Conservation (phyloP, 805 yeast species). For the Zygosaccharomyces bailii region DNA sequence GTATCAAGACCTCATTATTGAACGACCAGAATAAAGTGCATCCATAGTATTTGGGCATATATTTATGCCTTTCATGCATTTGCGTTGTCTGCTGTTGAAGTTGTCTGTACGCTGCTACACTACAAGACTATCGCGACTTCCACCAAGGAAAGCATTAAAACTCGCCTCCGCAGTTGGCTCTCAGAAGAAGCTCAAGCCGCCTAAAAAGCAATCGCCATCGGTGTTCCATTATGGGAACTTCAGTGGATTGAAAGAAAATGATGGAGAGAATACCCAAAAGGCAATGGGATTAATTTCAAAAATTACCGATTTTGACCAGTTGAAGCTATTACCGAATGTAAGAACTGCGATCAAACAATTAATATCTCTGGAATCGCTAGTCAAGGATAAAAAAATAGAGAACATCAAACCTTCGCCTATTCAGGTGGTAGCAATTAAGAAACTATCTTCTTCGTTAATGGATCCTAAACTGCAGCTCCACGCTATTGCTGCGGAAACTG, state of each 20-base stretch:
- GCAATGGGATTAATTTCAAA: conserved; percentile 45
- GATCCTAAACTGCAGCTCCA: conserved; percentile 51
- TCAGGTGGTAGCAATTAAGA: conserved; percentile 67
- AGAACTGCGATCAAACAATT: conserved; percentile 56
- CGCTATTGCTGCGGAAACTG: conserved; percentile 93
- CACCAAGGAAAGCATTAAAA: conserved; percentile 9
- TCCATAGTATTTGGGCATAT: background rate
- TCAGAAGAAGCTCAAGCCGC: background rate
- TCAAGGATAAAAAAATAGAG: conserved; percentile 22
- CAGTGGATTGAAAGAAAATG: conserved; percentile 45
- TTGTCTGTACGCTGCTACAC: conserved; percentile 8
- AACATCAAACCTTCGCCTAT: conserved; percentile 65
- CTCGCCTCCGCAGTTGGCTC: conserved; percentile 13
- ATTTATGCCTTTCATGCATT: background rate
- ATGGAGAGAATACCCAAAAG: conserved; percentile 34
- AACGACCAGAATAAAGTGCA: too few species aligned
- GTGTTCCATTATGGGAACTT: conserved; percentile 45
- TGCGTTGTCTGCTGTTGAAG: background rate
- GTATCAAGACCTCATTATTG: background rate
- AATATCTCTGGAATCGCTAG: conserved; percentile 46
- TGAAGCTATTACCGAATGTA: conserved; percentile 64
- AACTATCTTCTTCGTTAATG: conserved; percentile 34
- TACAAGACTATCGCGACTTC: background rate
- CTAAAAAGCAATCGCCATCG: conserved; percentile 1
- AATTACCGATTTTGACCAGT: conserved; percentile 60